Conservation (phyloP, 768 basidiomycete genomes). For the Phylloporus sp. region DNA sequence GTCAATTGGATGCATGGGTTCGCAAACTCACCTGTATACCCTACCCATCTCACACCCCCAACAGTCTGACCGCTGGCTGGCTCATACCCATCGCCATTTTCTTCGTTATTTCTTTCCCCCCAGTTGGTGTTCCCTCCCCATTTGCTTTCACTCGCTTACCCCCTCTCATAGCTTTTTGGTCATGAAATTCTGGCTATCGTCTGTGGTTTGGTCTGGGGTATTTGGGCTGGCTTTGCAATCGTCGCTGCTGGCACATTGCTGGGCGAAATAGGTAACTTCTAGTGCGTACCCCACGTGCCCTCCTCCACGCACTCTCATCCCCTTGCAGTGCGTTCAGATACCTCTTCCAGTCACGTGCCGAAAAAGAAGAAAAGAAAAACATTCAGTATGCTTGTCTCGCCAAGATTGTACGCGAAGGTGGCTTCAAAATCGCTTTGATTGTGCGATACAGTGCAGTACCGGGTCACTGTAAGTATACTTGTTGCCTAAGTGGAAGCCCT, state of each 20-base stretch:
- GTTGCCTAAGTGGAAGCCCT: neutral
- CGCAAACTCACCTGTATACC: constrained; percentile 2
- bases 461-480: constrained; percentile 66
- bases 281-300: constrained; percentile 45
- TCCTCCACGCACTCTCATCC: constrained; percentile 9
- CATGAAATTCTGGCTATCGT: constrained; percentile 89
- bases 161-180: constrained; percentile 63
- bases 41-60: neutral
- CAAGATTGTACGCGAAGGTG: constrained; percentile 77
- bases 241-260: constrained; percentile 79
- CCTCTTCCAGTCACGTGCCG: constrained; percentile 68
- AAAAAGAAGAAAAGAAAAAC: constrained; percentile 61
- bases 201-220: constrained; percentile 88
- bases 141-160: constrained; percentile 3
- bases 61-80: constrained; percentile 59
- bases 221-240: constrained; percentile 84
- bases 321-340: constrained; percentile 73
- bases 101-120: constrained; percentile 85
- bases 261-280: constrained; percentile 86
- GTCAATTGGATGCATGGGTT: constrained; percentile 45
- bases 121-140: constrained; percentile 39
- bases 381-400: constrained; percentile 60
- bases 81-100: constrained; percentile 76
- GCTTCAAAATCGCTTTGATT: constrained; percentile 78
- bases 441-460: constrained; percentile 81